These are phyloP conservation scores for Secale cereale DNA, from an alignment of 176 grass and related monocot species.

Conservation along the genomic window DNA sequence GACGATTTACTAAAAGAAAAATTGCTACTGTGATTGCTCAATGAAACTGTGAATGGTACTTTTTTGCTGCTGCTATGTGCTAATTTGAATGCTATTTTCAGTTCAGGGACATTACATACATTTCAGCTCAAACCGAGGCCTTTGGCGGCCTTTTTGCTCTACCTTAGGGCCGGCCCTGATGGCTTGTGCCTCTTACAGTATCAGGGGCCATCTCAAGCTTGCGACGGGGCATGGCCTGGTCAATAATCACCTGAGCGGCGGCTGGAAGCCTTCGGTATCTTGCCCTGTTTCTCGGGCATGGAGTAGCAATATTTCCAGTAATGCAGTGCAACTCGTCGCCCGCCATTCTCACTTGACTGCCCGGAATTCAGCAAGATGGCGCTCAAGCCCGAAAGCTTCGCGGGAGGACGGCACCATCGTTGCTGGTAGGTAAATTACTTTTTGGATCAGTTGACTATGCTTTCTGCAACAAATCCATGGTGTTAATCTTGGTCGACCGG, in stretches of 20 bases:
- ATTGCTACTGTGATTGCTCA: no score
- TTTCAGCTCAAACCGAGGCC: no score
- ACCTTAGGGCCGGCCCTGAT: conserved; percentile 6
- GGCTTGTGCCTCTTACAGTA: conserved; percentile 43
- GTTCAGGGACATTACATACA: no score
- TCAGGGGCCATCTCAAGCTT: conserved; percentile 29
- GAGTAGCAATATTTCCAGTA: neutral
- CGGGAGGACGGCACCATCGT: neutral
- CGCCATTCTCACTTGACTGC: neutral
- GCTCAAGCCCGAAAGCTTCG: conserved; percentile 10
- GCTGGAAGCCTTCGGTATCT: conserved; percentile 22
- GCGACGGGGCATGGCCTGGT: neutral
- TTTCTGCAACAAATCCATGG: no score
- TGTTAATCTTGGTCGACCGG: no score
- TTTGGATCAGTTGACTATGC: neutral
- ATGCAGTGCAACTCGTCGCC: neutral
- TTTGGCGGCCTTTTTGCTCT: neutral
- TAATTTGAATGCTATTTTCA: no score
- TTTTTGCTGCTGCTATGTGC: no score
- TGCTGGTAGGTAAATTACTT: conserved; percentile 30
- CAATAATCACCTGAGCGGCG: neutral
- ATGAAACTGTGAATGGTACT: no score
- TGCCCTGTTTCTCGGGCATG: conserved; percentile 23
- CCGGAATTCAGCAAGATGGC: neutral
- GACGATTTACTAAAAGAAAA: no score